These are phyloP conservation scores for Solanum pinnatisectum DNA, from an alignment of 257 asterid species.

Conservation along the genomic window DNA sequence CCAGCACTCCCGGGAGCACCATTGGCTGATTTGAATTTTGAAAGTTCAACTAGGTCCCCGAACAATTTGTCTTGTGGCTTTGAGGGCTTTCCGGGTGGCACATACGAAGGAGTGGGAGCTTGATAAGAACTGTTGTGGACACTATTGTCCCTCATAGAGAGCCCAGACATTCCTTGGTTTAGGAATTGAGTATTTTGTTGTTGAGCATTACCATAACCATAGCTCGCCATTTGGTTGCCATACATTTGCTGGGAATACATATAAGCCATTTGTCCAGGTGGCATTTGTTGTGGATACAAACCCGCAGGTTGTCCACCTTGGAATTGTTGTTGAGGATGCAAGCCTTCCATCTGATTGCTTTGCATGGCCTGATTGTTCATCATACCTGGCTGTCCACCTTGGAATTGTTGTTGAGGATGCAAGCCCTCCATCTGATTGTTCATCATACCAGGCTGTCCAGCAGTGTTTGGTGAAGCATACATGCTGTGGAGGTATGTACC, in stretches of 20 bases:
- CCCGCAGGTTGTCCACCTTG: slow-evolving; percentile 20
- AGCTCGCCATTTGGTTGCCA: slow-evolving; percentile 51
- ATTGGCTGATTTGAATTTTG: slow-evolving; percentile 47
- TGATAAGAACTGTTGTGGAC: slow-evolving; percentile 23
- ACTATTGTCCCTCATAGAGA: slow-evolving; percentile 60
- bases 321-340: slow-evolving; percentile 28
- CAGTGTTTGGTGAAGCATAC: slow-evolving; percentile 29
- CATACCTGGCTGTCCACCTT: slow-evolving; percentile 13
- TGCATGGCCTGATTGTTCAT: slow-evolving; percentile 28
- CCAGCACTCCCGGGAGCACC: slow-evolving; percentile 30
- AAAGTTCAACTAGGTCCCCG: slow-evolving; percentile 69
- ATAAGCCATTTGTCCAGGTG: slow-evolving; percentile 56
- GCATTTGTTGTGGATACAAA: slow-evolving; percentile 68
- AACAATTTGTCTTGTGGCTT: slow-evolving; percentile 76
- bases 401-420: slow-evolving; percentile 28
- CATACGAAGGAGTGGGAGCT: slow-evolving; percentile 31
- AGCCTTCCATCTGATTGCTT: slow-evolving; percentile 23
- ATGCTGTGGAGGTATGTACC: slow-evolving; percentile 31
- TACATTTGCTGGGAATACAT: slow-evolving; percentile 77
- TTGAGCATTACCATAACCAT: slow-evolving; percentile 44
- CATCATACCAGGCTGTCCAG: slow-evolving; percentile 27
- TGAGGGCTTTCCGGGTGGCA: slow-evolving; percentile 55
- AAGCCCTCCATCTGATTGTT: slow-evolving; percentile 29
- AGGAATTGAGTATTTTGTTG: slow-evolving; percentile 56
- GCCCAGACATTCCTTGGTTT: slow-evolving; percentile 64